Conservation (phyloP, 257 asterid species). For the Orobanche coerulescens region DNA sequence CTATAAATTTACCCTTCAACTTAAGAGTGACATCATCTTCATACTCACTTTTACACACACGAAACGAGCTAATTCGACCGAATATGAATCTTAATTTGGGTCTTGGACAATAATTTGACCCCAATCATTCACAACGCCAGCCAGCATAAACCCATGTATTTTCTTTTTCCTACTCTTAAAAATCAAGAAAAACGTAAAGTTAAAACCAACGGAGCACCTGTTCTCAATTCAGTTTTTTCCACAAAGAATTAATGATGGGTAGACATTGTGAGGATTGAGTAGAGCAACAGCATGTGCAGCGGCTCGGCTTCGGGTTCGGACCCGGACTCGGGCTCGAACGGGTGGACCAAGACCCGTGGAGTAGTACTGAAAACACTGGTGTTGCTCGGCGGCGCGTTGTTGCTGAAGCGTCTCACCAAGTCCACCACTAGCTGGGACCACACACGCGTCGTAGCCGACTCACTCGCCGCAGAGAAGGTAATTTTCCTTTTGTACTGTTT, state of each 20-base stretch:
- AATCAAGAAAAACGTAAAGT: neutral
- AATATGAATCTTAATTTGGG: constrained; percentile 15
- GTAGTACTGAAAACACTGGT: constrained; percentile 67
- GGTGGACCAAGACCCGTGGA: constrained; percentile 76
- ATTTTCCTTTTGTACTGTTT: neutral
- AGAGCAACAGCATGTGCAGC: constrained; percentile 46
- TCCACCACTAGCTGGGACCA: constrained; percentile 99
- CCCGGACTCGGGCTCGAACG: constrained; percentile 46
- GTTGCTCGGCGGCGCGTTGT: constrained; percentile 78
- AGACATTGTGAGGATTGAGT: constrained; percentile 22
- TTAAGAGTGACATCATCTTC: no score
- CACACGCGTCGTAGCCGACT: constrained; percentile 77
- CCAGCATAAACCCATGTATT: no score
- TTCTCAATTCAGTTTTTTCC: neutral
- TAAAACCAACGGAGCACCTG: constrained; percentile 10
- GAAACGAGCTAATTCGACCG: no score
- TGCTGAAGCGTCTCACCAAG: constrained; percentile 85
- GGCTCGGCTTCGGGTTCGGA: constrained; percentile 58
- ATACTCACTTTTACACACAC: no score
- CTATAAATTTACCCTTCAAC: no score
- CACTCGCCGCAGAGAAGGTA: constrained; percentile 95
- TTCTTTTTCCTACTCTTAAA: neutral
- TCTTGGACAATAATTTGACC: constrained; percentile 13
- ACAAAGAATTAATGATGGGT: constrained; percentile 7
- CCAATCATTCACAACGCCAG: constrained; percentile 13